Base-by-base conservation (phyloP, 1,284 basidiomycete genomes). In the Coniferiporia weirii region DNA sequence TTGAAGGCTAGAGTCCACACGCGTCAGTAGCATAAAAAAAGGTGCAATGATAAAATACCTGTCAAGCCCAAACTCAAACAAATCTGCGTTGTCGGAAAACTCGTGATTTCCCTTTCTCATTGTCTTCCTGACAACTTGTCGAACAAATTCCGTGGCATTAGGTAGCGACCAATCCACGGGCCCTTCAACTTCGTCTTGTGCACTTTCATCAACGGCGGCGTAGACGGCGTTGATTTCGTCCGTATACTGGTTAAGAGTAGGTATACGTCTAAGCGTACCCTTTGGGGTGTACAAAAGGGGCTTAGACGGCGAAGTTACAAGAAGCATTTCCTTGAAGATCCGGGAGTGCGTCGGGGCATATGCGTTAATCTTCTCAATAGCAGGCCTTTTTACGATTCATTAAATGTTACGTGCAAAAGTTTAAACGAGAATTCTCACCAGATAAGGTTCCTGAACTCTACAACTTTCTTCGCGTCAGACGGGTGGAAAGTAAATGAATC, bases 241-340 rank as follows among this genome's bases (percentile, higher is more conserved):
- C 15, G 63, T 61, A 61, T 75, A 75, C 0, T 59, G 60, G 0
- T 64, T 56, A 20, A 74, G 38, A 19, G 69, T 63, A 5, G 61
- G 62, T 27, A 67, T 65, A 20, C 73, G 69, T 4, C 70, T 60
- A 6, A 66, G 61, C 0, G 69, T 72, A 8, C 27, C 66, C 61
- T 77, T 77, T 4, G 70, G 68, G 0, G 74, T 76, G 53, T 72
- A 73, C 2, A 56, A 40, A 38, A 63, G 58, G 3, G 60, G 60
- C 22, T 63, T 59, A 6, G 35, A 51, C 17, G 62, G 59, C 4
- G 59, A 51, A 15, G 48, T 12, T 22, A 60, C 54, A 27, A 60
- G n/a, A 27, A 60, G 55, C 59, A 60, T 60, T 52, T 70, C 67
- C 57, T 69, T 69, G 54, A 68, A 68, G 4, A 71, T 46, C 35